Percentiles rank a stretch among this genome's conserved stretches.
These are phyloP conservation scores for Tylopilus rubrobrunneus DNA, from an alignment of 768 basidiomycete genomes.

Conservation along the genomic window DNA sequence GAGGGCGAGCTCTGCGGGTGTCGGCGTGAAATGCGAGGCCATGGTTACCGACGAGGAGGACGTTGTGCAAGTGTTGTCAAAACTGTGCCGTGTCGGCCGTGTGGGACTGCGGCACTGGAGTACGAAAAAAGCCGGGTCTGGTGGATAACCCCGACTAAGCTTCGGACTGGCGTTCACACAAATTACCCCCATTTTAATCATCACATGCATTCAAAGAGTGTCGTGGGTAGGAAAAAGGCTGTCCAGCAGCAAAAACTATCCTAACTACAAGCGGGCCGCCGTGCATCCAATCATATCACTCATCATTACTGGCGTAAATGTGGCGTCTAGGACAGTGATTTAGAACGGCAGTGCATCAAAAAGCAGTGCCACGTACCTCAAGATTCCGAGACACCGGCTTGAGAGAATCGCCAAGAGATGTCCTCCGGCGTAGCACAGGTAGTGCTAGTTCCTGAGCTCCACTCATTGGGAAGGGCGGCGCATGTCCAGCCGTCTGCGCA, in stretches of 20 bases:
- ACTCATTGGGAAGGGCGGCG: slow-evolving; percentile 24
- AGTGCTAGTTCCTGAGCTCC: slow-evolving; percentile 14
- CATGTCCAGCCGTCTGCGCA: slow-evolving; percentile 16
- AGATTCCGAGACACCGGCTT: slow-evolving; percentile 17
- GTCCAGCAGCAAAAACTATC: slow-evolving; percentile 14
- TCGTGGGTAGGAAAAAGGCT: neutral
- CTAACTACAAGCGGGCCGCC: slow-evolving; percentile 7
- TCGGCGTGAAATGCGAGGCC: slow-evolving; percentile 43
- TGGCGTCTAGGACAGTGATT: neutral
- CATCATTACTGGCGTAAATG: neutral
- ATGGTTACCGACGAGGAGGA: slow-evolving; percentile 24
- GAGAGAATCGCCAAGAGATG: slow-evolving; percentile 17
- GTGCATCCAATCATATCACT: slow-evolving; percentile 4
- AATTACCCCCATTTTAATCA: neutral
- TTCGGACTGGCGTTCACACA: neutral
- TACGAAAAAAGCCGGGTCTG: neutral
- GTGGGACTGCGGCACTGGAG: slow-evolving; percentile 3
- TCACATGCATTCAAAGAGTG: slow-evolving; percentile 11
- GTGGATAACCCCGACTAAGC: neutral
- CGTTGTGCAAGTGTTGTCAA: slow-evolving; percentile 13
- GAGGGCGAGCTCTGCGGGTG: slow-evolving; percentile 50
- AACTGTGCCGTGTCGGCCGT: slow-evolving; percentile 13
- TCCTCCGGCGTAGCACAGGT: slow-evolving; percentile 15
- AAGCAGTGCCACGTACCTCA: slow-evolving; percentile 4
- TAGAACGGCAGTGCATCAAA: neutral